Base-by-base conservation (phyloP, 2,329 filamentous ascomycete species). In the Boeremia lycopersici region DNA sequence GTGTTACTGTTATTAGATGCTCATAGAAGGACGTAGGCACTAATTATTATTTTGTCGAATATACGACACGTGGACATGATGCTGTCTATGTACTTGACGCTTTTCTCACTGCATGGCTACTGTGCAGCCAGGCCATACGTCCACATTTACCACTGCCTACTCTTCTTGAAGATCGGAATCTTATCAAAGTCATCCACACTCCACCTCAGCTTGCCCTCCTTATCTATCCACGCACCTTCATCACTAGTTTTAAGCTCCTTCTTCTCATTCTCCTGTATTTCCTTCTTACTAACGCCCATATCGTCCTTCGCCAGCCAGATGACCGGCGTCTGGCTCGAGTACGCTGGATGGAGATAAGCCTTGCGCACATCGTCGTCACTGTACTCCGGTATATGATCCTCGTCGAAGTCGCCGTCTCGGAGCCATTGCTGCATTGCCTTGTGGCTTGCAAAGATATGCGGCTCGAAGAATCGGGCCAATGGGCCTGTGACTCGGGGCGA, bases 291-390 rank as follows among this genome's bases (percentile, higher is more conserved):
- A 5, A 70, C 69, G 12, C 70, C 69, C 53, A 71, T 68, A 15
- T 60, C 57, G 38, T 75, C 73, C 42, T 54, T 68, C 15, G 71
- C 64, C 15, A 75, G 25, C 72, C 73, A 74, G 7, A 74, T 59
- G n/a, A 70, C 29, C 0, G 73, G 70, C 35, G 70, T 71, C 36
- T 60, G 60, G 36, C 65, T 71, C n/a, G 69, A 68, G 25, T 70
- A 70, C 28, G 67, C 71, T 3, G 73, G 73, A 43, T 75, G 68
- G 23, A 70, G 40, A 44, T 74, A 74, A 26, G 71, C 73, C 41
- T 70, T 75, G 29, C 66, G 64, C 7, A 74, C 6, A 26, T 69
- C 65, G 4, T 72, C 69, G 11, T 74, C 71, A 15, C 48, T 66
- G 42, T 75, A 75, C 29, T 70, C 56, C 2, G 69, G 71, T 12